A percentile compares a stretch with the other conserved stretches of the same genome.
phyloP scores from a whole-genome alignment of 345 rosid species.

The Populus euphratica region DNA sequence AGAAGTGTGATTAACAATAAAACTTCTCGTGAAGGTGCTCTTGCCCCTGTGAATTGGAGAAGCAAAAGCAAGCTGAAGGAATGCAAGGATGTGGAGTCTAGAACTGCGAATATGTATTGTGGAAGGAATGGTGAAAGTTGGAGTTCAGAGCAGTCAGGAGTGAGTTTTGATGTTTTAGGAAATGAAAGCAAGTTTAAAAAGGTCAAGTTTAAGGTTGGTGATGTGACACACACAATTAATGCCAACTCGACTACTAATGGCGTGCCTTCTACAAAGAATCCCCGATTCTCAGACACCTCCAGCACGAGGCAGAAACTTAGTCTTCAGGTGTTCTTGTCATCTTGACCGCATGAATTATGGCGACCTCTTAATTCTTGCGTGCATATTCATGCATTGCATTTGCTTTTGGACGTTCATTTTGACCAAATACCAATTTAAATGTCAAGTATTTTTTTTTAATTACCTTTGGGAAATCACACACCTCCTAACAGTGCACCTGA shows the following conservation, averaged over 20 bases:
- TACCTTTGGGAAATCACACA: background rate
- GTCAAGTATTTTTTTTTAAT: background rate
- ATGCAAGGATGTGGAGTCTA: conserved; percentile 16
- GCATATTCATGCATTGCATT: background rate
- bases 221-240: conserved; percentile 50
- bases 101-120: conserved; percentile 17
- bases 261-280: conserved; percentile 37
- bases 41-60: conserved; percentile 73
- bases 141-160: conserved; percentile 35
- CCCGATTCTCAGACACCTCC: conserved; percentile 33
- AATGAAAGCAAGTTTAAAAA: conserved; percentile 57
- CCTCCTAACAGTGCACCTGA: background rate
- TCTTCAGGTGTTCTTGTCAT: conserved; percentile 42
- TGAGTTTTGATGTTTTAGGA: conserved; percentile 31
- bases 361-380: background rate
- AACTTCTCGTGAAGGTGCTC: conserved; percentile 70
- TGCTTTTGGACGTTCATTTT: background rate
- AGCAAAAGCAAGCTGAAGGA: conserved; percentile 29
- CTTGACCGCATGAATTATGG: conserved; percentile 3
- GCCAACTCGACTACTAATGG: conserved; percentile 49
- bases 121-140: conserved; percentile 46
- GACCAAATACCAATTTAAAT: conserved; percentile 6
- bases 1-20: conserved; percentile 35
- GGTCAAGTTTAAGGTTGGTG: conserved; percentile 66
- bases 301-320: conserved; percentile 33